Evolutionary conservation across 345 rosid genomes (phyloP), one percentile per base, ranked within the genome.

Genomic region (Conringia planisiliqua): DNA sequence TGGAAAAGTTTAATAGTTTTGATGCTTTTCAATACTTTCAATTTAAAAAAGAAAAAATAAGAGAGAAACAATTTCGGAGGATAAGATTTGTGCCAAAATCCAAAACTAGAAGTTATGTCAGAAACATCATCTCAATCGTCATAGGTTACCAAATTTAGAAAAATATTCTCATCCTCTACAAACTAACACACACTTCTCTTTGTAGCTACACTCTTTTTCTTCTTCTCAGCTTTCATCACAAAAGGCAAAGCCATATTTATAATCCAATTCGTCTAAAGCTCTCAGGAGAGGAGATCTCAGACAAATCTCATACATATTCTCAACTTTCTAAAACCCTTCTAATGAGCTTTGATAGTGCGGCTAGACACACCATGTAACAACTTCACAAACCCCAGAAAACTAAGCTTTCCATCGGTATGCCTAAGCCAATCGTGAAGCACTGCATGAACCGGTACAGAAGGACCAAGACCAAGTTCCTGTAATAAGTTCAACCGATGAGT

Each of bases 341-440:
- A 86, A 58, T 79, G 87, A 75, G 81, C 81, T 82, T 87, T 89
- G n/a, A 87, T 54, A 11, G 78, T 68, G 44, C 96, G 91, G 76
- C 89, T 88, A 1, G 99, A 89, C 26, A 82, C 82, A 36, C 98
- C 97, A 62, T 89, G 97, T 77, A 95, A 75, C 83, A 95, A 75
- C 76, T 92, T 95, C 51, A 92, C 85, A 72, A 92, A 95, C 17
- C 99, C 99, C 0, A 85, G 89, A 79, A 95, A 95, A 79, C 99
- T 95, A 65, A 95, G 89, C 81, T 92, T 90, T 42, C 99, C 99
- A 82, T 95, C 97, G 0, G 92, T 85, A 64, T 95, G 97, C 74
- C 97, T 84, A 58, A 95, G 86, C 99, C 99, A 95, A 66, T 95
- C 99, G 3, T 92, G 89, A 52, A 95, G 96, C 51, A 95, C 97